These are phyloP conservation scores for Solanum ossicruentum DNA, from an alignment of 257 asterid species.

Conservation along the genomic window DNA sequence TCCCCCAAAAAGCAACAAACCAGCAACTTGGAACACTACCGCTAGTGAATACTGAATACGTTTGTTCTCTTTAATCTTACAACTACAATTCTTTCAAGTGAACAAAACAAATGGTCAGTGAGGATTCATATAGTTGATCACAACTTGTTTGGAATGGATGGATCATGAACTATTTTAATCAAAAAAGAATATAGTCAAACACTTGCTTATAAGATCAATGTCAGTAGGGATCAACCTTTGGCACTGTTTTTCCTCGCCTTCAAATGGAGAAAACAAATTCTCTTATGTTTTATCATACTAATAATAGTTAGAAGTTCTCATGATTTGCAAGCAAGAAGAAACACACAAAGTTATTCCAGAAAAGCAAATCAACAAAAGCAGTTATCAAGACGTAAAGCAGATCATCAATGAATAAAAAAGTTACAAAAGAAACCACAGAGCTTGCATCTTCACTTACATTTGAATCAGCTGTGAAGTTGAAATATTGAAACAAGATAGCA, in stretches of 20 bases:
- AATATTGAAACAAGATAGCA: slow-evolving; percentile 62
- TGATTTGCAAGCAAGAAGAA: background rate
- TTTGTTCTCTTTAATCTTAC: background rate
- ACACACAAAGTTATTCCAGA: background rate
- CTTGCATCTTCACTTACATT: slow-evolving; percentile 15
- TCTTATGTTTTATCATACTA: background rate
- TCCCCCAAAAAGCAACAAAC: background rate
- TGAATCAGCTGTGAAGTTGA: slow-evolving; percentile 71
- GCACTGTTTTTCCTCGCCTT: background rate
- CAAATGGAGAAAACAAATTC: background rate
- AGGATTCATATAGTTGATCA: background rate
- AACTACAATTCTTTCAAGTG: background rate
- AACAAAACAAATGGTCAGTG: background rate
- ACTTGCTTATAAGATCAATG: background rate
- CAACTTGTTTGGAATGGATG: background rate
- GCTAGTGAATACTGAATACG: background rate
- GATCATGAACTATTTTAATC: background rate
- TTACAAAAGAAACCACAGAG: background rate
- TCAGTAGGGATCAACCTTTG: background rate
- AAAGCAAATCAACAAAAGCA: background rate
- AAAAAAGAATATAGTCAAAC: background rate
- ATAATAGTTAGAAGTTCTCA: background rate
- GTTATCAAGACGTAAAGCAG: background rate
- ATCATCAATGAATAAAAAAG: background rate
- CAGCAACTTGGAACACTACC: background rate